Percentiles rank a stretch among this genome's conserved stretches.
phyloP scores from a whole-genome alignment of 768 basidiomycete genomes.

The Mycena olivaceomarginata region DNA sequence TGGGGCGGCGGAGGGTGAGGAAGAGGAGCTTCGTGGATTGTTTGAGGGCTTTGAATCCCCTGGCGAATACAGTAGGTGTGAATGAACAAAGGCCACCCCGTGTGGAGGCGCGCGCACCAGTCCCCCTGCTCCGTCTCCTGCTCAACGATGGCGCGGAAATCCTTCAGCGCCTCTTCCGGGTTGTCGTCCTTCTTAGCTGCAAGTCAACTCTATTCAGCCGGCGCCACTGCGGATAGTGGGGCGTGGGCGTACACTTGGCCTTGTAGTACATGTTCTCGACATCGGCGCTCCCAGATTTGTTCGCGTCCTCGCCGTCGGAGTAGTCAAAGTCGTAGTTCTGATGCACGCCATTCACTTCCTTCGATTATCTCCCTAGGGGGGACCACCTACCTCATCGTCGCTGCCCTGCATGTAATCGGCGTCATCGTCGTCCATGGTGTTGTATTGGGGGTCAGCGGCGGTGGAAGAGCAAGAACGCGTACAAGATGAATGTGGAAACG shows the following conservation, averaged over 20 bases:
- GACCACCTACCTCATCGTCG: slow-evolving; percentile 81
- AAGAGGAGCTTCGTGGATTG: slow-evolving; percentile 97
- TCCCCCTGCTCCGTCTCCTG: slow-evolving; percentile 96
- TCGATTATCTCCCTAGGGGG: neutral
- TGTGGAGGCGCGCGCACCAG: slow-evolving; percentile 76
- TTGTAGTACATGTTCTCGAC: slow-evolving; percentile 99
- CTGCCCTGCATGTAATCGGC: slow-evolving; percentile 96
- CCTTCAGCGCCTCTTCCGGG: slow-evolving; percentile 93
- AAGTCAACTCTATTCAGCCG: slow-evolving; percentile 31
- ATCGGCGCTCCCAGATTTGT: slow-evolving; percentile 88
- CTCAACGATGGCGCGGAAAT: slow-evolving; percentile 92
- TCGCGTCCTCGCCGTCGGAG: slow-evolving; percentile 91
- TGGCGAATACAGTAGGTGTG: slow-evolving; percentile 52
- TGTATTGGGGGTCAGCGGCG: neutral
- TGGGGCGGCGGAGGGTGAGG: slow-evolving; percentile 84
- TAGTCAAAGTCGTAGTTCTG: slow-evolving; percentile 98
- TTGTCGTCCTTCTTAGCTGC: slow-evolving; percentile 95
- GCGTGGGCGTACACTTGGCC: slow-evolving; percentile 87
- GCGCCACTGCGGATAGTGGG: neutral
- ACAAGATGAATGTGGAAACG: neutral
- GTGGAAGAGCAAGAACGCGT: neutral
- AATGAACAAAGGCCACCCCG: slow-evolving; percentile 6
- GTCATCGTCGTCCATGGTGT: slow-evolving; percentile 92
- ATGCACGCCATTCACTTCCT: slow-evolving; percentile 34
- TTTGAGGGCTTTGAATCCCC: slow-evolving; percentile 99